A percentile compares a stretch with the other conserved stretches of the same genome.
These are phyloP conservation scores for Globisporangium ultimum DNA, from an alignment of 352 stramenopile species.

Conservation along the genomic window DNA sequence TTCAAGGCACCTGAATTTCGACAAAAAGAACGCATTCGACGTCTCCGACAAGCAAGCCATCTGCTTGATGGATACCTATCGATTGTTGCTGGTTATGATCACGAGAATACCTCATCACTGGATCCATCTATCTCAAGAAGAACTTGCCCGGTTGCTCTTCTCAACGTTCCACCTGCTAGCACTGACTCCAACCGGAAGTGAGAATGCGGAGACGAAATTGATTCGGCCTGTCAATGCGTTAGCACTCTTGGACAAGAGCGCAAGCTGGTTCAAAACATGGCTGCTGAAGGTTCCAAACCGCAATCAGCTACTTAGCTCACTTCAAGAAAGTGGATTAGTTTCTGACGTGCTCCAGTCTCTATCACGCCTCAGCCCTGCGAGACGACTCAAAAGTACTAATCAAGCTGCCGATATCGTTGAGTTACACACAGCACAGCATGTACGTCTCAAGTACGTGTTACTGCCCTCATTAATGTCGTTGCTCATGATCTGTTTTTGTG, in stretches of 20 bases:
- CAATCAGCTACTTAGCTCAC: constrained; percentile 33
- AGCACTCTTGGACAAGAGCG: constrained; percentile 24
- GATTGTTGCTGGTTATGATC: constrained; percentile 38
- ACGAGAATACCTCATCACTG: constrained; percentile 36
- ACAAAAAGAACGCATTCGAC: constrained; percentile 16
- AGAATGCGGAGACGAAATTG: constrained; percentile 20
- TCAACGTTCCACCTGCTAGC: constrained; percentile 45
- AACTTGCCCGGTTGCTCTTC: constrained; percentile 33
- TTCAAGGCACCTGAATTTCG: constrained; percentile 23
- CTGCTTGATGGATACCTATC: constrained; percentile 34
- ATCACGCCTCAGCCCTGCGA: constrained; percentile 31
- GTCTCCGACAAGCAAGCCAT: constrained; percentile 4
- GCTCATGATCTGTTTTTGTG: neutral
- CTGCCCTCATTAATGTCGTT: neutral
- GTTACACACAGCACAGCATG: constrained; percentile 20
- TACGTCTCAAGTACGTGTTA: constrained; percentile 15
- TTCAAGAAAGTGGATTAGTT: constrained; percentile 32
- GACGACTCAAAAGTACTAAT: constrained; percentile 6
- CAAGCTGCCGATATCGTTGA: constrained; percentile 13
- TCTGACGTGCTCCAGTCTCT: constrained; percentile 39
- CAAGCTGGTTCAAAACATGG: constrained; percentile 52
- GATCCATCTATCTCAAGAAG: constrained; percentile 51
- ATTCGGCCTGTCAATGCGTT: constrained; percentile 27
- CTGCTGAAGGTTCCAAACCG: constrained; percentile 29
- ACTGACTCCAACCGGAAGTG: constrained; percentile 26